Base-by-base conservation (phyloP, 2,329 filamentous ascomycete genomes). In the Falciphora oryzae region DNA sequence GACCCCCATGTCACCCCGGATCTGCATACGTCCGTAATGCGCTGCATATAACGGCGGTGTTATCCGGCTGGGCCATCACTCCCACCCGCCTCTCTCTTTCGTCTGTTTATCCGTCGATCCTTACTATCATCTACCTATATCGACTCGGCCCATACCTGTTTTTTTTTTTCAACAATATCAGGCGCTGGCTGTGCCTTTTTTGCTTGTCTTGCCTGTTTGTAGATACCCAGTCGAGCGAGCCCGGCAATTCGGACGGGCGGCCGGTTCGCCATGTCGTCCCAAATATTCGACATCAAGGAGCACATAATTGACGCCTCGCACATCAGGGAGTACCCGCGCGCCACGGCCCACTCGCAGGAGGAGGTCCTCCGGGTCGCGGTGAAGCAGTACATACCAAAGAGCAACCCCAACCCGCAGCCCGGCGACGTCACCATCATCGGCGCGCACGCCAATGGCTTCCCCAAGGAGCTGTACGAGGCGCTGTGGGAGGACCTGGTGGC, bases 401-500 rank as follows among this genome's bases (percentile, higher is more conserved):
- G 89, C 72, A 93, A 93, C 70, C 82, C 80, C 0, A 76, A 79
- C 29, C 89, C 92, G 0, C 81, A 86, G 67, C 84, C 86, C 1
- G 91, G 91, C 44, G 91, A 95, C 75, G 79, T 97, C 11, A 97
- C 92, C 27, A 88, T 98, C 65, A 87, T 98, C 64, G 92, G 85
- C 14, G 89, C 89, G 5, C 93, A 97, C 77, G 94, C 92, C 62
- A 97, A 97, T 78, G 94, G 89, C 14, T 97, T 97, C 69, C 90
- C 92, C 14, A 98, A 97, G 83, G 94, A 98, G 80, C 77, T 97
- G 2, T 97, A 97, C 73, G 93, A 97, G 71, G 91, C 94, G 0
- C 79, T 97, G 0, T 97, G 93, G 90, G 91, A 94, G 66, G 92
- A 97, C 63, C 79, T 97, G 1, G 80, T 90, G 69, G 76, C 81